Conservation (phyloP, 1,284 basidiomycete species). For the Anthracocystis walkeri region DNA sequence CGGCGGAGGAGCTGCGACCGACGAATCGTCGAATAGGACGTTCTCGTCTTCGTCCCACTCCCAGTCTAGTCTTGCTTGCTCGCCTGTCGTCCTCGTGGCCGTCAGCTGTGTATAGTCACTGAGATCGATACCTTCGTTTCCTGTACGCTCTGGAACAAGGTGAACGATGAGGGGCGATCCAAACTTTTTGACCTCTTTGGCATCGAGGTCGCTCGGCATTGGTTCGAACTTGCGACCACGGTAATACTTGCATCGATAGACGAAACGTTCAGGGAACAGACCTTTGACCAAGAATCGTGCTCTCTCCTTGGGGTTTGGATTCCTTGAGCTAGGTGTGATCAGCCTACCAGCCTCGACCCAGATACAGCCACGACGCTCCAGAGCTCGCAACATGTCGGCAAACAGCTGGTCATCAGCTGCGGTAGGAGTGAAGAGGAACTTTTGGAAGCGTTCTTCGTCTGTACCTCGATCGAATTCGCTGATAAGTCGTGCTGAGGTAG, state of each 20-base stretch:
- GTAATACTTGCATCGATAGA: conserved; percentile 35
- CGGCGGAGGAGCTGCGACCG: conserved; percentile 10
- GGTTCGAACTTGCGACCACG: conserved; percentile 36
- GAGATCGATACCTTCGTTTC: conserved; percentile 33
- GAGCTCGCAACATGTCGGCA: conserved; percentile 30
- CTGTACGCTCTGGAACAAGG: conserved; percentile 28
- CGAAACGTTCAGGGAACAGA: conserved; percentile 41
- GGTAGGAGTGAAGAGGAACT: conserved; percentile 23
- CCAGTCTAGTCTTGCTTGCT: conserved; percentile 22
- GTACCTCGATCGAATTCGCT: conserved; percentile 28
- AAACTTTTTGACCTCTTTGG: conserved; percentile 31
- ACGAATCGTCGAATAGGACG: conserved; percentile 4
- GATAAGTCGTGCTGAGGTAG: conserved; percentile 24
- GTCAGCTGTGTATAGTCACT: conserved; percentile 10
- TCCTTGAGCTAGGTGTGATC: conserved; percentile 39
- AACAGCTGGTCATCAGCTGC: conserved; percentile 15
- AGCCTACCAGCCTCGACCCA: conserved; percentile 44
- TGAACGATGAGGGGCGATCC: conserved; percentile 36
- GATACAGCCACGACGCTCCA: conserved; percentile 38
- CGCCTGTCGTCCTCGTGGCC: neutral
- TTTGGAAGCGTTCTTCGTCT: conserved; percentile 28
- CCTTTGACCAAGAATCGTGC: conserved; percentile 46
- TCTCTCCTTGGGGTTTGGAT: conserved; percentile 26
- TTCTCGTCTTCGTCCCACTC: conserved; percentile 43
- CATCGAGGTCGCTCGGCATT: conserved; percentile 36